Evolutionary conservation across 345 rosid species (phyloP), one percentile per base, ranked within the genome.

Genomic region (Orychophragmus violaceus): DNA sequence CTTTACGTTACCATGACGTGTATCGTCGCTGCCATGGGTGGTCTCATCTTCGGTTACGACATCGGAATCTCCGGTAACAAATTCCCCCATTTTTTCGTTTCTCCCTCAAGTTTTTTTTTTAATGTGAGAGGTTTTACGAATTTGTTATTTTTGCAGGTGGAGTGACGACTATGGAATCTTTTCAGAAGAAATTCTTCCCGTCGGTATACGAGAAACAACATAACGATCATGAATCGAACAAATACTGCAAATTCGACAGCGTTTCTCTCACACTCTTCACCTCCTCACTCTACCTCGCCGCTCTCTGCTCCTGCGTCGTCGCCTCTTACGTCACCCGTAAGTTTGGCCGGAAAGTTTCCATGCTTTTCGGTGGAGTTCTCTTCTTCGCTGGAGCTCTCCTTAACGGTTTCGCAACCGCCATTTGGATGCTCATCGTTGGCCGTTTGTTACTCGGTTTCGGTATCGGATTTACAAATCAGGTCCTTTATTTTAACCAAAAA

Each of bases 381-480:
- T 92, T 92, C 70, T 85, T 74, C 8, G 66, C 79, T 16, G 98
- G 98, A 8, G 96, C 96, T 44, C 69, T 89, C 8, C 74, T 89
- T 69, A 92, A 92, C 42, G 97, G 95, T 55, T 63, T 77, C 4
- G 95, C 98, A 10, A 17, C 72, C 10, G 78, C 74, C 1, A 80
- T 92, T 17, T 86, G 87, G 95, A 92, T 92, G 98, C 79, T 92
- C 55, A 87, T 87, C 33, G 63, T 89, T 29, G 98, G 98, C 3
- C 82, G 97, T 58, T 72, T 92, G 3, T 68, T 92, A 52, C 93
- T 92, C 21, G 98, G 97, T 62, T 87, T 92, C 23, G 98, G 98
- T 14, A 80, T 92, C 54, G 98, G 98, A 0, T 92, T 92, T 36
- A 91, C 98, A 8, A 92, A 89, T 71, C 98, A 92, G 98, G 98